phyloP scores from a whole-genome alignment of 2,329 filamentous ascomycete species.

The Cladosporium phlei region DNA sequence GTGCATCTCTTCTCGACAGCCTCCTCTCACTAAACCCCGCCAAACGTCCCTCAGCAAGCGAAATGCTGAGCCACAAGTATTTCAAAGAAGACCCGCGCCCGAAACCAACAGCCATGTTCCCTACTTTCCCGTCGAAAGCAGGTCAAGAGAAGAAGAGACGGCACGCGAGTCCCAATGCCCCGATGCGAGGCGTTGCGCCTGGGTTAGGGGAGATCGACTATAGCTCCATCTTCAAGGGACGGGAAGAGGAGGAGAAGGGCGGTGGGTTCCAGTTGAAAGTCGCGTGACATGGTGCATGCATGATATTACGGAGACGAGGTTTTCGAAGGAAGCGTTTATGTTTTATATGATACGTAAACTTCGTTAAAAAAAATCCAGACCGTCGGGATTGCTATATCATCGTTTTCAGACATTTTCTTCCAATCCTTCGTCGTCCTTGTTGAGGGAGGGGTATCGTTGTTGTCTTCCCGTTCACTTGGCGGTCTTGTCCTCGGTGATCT shows the following conservation, averaged over 20 bases:
- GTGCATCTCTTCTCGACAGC: constrained; percentile 62
- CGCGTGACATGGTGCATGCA: constrained; percentile 17
- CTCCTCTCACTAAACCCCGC: constrained; percentile 73
- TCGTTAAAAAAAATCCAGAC: not conserved
- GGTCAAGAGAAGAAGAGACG: constrained; percentile 77
- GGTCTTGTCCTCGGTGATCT: constrained; percentile 14
- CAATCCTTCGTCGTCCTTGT: constrained; percentile 2
- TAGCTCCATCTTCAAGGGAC: constrained; percentile 46
- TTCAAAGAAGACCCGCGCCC: constrained; percentile 86
- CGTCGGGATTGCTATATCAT: constrained; percentile 1
- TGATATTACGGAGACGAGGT: not conserved
- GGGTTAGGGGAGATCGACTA: constrained; percentile 42
- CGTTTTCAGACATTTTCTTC: not conserved
- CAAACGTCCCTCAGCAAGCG: constrained; percentile 62
- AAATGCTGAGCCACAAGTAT: constrained; percentile 75
- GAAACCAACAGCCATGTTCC: constrained; percentile 88
- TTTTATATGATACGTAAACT: constrained; percentile 5
- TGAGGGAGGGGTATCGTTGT: constrained; percentile 9
- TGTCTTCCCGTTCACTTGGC: constrained; percentile 5
- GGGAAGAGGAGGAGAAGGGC: constrained; percentile 45
- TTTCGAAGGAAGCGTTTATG: not conserved
- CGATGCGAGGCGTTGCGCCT: constrained; percentile 59
- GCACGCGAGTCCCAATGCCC: constrained; percentile 74
- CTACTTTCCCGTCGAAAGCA: constrained; percentile 93
- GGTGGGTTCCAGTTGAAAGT: constrained; percentile 42